Base-by-base conservation (phyloP, 352 stramenopile species). In the Globisporangium recalcitrans region DNA sequence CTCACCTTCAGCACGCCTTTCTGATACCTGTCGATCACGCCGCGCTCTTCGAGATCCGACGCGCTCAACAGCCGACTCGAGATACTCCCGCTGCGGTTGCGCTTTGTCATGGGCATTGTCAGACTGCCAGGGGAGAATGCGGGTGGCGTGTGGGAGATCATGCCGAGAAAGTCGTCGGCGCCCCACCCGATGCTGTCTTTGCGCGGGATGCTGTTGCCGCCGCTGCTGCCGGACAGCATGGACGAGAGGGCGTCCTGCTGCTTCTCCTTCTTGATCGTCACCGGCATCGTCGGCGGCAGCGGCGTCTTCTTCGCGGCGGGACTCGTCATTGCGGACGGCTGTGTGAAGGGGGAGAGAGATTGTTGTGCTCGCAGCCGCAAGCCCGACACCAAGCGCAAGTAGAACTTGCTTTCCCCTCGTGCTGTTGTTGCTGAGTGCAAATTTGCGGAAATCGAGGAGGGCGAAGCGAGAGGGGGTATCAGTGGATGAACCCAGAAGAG, bases 131-230 rank as follows among this genome's bases (percentile, higher is more conserved):
- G 88, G 29, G 89, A 96, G 72, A 97, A 96, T 29, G 87, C 87
- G n/a, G 89, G 88, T 29, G 89, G 89, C 8, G 89, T 96, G 73
- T 97, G 89, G 19, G 78, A 87, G 63, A 94, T 94, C 83, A 94
- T 94, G 56, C 83, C 82, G 36, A 94, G 64, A 38, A 94, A 91
- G 70, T 94, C 85, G 67, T 94, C 85, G 10, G 84, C 80, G 49
- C 80, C 82, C 83, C 83, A 93, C 59, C 83, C 83, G 60, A 94
- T 85, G 27, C 77, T 90, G 70, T 94, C 85, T 69, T 92, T 93
- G 58, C 82, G 82, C 48, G 74, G 72, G 34, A 82, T 70, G 34
- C 68, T 77, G 56, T 59, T 74, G 49, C 62, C 69, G 27, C 71
- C 57, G 51, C 75, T 72, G 34, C 63, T 72, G 26, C 61, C 44